These are phyloP conservation scores for Colletotrichum sp. DNA, from an alignment of 2,329 filamentous ascomycete species.

Conservation along the genomic window DNA sequence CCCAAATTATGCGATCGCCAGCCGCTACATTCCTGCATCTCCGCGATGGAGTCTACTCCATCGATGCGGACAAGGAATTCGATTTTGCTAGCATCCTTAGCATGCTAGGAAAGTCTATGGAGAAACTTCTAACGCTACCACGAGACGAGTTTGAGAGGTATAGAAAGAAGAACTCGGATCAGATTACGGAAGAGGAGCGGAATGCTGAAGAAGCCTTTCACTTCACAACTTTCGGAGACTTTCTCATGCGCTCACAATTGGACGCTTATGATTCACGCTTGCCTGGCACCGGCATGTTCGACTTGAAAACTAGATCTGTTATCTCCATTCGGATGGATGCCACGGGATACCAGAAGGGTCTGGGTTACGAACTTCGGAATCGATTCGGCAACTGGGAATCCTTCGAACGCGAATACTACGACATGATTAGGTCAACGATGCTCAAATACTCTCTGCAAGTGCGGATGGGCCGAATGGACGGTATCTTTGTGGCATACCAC, in stretches of 20 bases:
- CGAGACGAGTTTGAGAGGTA: constrained; percentile 88
- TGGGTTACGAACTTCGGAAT: constrained; percentile 84
- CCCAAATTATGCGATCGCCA: constrained; percentile 73
- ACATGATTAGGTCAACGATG: constrained; percentile 94
- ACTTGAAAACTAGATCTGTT: constrained; percentile 93
- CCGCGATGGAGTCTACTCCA: constrained; percentile 87
- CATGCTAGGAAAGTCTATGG: constrained; percentile 94
- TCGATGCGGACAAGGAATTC: constrained; percentile 94
- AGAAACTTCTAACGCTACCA: constrained; percentile 87
- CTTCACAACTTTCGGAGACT: constrained; percentile 84
- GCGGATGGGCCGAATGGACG: constrained; percentile 97
- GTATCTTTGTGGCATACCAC: constrained; percentile 96
- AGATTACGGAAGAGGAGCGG: constrained; percentile 74
- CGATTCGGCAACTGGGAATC: constrained; percentile 84
- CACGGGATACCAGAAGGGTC: constrained; percentile 70
- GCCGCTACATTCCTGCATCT: constrained; percentile 82
- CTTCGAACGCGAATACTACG: constrained; percentile 93
- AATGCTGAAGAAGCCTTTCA: constrained; percentile 81
- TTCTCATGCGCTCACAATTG: constrained; percentile 93
- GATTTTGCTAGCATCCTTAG: constrained; percentile 86
- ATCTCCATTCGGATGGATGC: constrained; percentile 91
- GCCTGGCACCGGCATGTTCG: constrained; percentile 92
- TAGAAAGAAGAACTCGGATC: constrained; percentile 68
- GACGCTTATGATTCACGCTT: constrained; percentile 87
- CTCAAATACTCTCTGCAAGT: constrained; percentile 97